A percentile compares a stretch with the other conserved stretches of the same genome.
Conservation (phyloP, 2,329 filamentous ascomycete genomes). For the Septoria petroselini region DNA sequence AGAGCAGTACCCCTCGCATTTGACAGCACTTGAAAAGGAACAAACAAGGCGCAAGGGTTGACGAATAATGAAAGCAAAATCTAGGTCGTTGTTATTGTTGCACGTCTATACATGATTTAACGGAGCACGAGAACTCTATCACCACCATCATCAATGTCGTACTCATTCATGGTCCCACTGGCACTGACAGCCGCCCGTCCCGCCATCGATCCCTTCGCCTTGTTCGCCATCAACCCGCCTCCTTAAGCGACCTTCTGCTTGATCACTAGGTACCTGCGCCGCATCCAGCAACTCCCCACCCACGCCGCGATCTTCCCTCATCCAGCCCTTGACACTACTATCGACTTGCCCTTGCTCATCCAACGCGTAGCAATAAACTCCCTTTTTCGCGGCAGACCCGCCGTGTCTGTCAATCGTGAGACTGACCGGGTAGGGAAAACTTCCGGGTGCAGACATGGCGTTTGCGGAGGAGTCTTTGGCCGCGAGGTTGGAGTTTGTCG, state of each 20-base stretch:
- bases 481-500: constrained; percentile 19
- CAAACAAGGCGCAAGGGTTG: no score
- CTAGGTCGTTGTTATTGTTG: no score
- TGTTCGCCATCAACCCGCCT: constrained; percentile 20
- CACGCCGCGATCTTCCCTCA: constrained; percentile 53
- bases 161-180: constrained; percentile 52
- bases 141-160: background rate
- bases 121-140: background rate
- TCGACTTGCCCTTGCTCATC: constrained; percentile 49
- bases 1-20: no score
- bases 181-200: constrained; percentile 59
- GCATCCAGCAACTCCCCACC: constrained; percentile 51
- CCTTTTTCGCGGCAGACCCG: constrained; percentile 47
- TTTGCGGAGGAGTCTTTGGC: constrained; percentile 42
- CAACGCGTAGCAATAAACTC: constrained; percentile 60
- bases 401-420: constrained; percentile 61
- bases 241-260: constrained; percentile 2
- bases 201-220: constrained; percentile 55
- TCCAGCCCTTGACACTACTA: constrained; percentile 45
- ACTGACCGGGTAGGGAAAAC: constrained; percentile 60
- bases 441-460: constrained; percentile 52
- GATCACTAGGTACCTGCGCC: constrained; percentile 43
- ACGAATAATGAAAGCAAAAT: no score
- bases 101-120: background rate
- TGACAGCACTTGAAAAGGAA: no score